phyloP scores from a whole-genome alignment of 805 yeast genomes.

The Candida vaughaniae region DNA sequence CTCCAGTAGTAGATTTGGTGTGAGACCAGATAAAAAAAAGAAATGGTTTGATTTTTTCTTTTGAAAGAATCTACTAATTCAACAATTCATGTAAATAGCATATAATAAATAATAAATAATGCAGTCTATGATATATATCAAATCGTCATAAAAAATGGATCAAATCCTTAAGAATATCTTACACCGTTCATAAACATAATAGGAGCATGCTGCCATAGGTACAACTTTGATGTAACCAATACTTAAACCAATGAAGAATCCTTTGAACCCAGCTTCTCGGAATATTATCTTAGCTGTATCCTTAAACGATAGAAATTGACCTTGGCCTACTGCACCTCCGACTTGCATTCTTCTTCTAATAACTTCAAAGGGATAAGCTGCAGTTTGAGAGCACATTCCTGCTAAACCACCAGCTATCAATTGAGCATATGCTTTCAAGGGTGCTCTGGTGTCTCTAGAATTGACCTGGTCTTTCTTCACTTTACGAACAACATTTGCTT shows the following conservation, averaged over 20 bases:
- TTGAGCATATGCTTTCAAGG: constrained; percentile 89
- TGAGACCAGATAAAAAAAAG: constrained; percentile 48
- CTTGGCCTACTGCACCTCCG: constrained; percentile 70
- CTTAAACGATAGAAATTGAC: constrained; percentile 52
- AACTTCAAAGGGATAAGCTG: constrained; percentile 96
- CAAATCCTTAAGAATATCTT: constrained; percentile 69
- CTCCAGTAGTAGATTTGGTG: constrained; percentile 49
- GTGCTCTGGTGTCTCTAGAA: constrained; percentile 51
- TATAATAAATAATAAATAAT: too few species aligned
- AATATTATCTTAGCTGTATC: constrained; percentile 60
- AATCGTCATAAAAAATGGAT: too few species aligned
- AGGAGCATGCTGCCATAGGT: constrained; percentile 97
- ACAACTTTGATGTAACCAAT: constrained; percentile 94
- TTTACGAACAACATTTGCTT: too few species aligned
- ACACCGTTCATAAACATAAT: constrained; percentile 87
- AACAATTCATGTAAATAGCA: constrained; percentile 3
- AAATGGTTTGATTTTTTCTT: constrained; percentile 64
- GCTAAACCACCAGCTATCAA: constrained; percentile 93
- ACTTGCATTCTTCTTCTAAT: constrained; percentile 95
- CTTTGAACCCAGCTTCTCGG: constrained; percentile 74
- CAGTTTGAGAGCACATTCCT: constrained; percentile 92
- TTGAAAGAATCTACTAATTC: constrained; percentile 22
- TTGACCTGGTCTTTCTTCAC: constrained; percentile 21
- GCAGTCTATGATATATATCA: too few species aligned
- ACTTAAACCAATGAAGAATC: constrained; percentile 91